Conservation (phyloP, 805 yeast genomes). For the Pichia thaimueangensis region DNA sequence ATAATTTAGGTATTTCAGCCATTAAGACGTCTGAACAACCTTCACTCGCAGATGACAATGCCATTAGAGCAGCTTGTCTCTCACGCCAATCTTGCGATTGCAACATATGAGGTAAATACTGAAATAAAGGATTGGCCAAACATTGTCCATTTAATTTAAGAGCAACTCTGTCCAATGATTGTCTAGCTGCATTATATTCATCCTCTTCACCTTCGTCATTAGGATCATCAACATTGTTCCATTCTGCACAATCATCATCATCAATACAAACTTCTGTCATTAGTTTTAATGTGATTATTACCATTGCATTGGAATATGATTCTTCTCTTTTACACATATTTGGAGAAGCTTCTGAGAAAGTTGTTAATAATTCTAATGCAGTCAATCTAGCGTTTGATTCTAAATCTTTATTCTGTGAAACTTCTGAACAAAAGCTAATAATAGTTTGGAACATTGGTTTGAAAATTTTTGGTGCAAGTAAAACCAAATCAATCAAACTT, state of each 20-base stretch:
- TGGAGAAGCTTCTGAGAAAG: slow-evolving; percentile 91
- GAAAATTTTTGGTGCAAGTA: slow-evolving; percentile 91
- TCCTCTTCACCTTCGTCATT: slow-evolving; percentile 70
- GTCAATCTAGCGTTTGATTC: slow-evolving; percentile 77
- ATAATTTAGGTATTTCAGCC: slow-evolving; percentile 69
- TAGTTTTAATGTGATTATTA: slow-evolving; percentile 68
- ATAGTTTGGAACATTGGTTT: slow-evolving; percentile 86
- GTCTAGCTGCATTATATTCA: slow-evolving; percentile 88
- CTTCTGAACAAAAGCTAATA: slow-evolving; percentile 76
- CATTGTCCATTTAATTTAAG: slow-evolving; percentile 77
- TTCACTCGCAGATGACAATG: slow-evolving; percentile 92
- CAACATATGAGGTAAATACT: slow-evolving; percentile 79
- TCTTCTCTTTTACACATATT: slow-evolving; percentile 85
- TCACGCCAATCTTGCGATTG: slow-evolving; percentile 80
- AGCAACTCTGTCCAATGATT: slow-evolving; percentile 87
- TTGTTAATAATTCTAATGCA: slow-evolving; percentile 81
- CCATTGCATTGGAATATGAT: slow-evolving; percentile 63
- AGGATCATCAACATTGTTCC: slow-evolving; percentile 75
- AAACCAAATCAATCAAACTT: slow-evolving; percentile 82
- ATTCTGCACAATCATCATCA: slow-evolving; percentile 58
- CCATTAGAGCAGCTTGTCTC: slow-evolving; percentile 96
- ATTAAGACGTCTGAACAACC: slow-evolving; percentile 90
- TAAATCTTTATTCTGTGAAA: slow-evolving; percentile 72
- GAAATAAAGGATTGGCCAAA: slow-evolving; percentile 81
- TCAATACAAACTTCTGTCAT: slow-evolving; percentile 91